Base-by-base conservation (phyloP, 305 asterid genomes). In the Ilex paraguariensis region DNA sequence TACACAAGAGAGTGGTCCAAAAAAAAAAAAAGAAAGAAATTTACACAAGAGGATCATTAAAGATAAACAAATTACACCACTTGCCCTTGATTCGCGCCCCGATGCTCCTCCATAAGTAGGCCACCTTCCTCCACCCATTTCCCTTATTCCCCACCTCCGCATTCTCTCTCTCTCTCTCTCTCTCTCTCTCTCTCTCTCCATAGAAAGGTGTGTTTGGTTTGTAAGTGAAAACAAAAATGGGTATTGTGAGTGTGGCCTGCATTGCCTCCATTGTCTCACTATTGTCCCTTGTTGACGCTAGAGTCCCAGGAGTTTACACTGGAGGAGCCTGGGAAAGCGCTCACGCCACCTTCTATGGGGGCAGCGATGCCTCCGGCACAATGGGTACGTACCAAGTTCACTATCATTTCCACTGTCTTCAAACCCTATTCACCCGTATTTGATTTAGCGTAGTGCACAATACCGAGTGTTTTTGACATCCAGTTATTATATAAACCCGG, bases 331-430 rank as follows among this genome's bases (percentile, higher is more conserved):
- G 60, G 60, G 13, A 56, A 30, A 56, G 7, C 28, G 60, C 60
- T n/a, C 60, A 56, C 13, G 60, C 60, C 14, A 56, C 60, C 42
- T 56, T 56, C 15, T 56, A 56, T 31, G 60, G 60, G 0, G 60
- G 60, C 60, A 56, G 44, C 16, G 45, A 56, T 31, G 60, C 60
- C 60, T 56, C 60, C 12, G 60, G 60, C 13, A 56, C 60, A 5
- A 56, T 56, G 60, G 60, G 60, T 56, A 56, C 4, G 39, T 56
- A 56, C 10, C 28, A 21, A 21, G 28, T 21, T 21, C 2, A 21
- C 28, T 21, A 21, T 21, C 28, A 21, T 10, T 46, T 13, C 10
- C 51, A 46, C 28, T 21, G 28, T 46, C 51, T 46, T 8, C 51
- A 10, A 8, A 46, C 51, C 10, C 51, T 13, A 46, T 46, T 46